Evolutionary conservation across 805 yeast genomes (phyloP).

Genomic region (Yamadazyma laniorum): DNA sequence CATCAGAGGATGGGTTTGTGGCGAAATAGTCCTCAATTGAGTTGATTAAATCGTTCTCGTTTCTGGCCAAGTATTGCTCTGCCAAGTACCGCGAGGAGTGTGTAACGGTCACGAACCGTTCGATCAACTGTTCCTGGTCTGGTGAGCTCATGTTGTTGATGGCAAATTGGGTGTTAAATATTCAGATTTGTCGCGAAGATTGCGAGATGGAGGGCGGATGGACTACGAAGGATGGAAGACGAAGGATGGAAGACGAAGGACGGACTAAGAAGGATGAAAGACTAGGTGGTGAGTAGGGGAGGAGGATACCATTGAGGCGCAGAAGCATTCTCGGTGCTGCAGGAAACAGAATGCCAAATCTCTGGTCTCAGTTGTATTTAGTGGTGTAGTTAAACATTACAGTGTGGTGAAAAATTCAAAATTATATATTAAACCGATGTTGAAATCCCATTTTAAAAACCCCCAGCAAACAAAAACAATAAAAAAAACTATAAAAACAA

Average conservation of each 20-base stretch:
- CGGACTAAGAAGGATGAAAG: too few relatives aligned
- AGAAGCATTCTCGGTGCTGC: too few relatives aligned
- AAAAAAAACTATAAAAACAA: conserved; percentile 14
- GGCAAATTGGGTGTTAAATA: not conserved
- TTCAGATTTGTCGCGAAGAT: conserved; percentile 1
- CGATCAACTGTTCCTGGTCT: conserved; percentile 22
- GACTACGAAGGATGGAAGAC: not conserved
- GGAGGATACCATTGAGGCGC: too few relatives aligned
- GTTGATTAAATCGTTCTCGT: conserved; percentile 33
- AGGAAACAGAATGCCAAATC: too few relatives aligned
- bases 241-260: not conserved
- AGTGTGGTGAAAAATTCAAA: conserved; percentile 1
- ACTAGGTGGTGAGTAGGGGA: too few relatives aligned
- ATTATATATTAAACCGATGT: conserved; percentile 39
- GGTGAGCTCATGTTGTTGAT: not conserved
- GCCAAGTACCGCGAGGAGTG: conserved; percentile 34
- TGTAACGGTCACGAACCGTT: conserved; percentile 38
- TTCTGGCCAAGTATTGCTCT: conserved; percentile 37
- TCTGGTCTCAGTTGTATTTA: too few relatives aligned
- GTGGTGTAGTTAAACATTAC: too few relatives aligned
- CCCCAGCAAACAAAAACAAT: conserved; percentile 26
- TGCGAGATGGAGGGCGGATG: too few relatives aligned
- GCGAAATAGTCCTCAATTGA: conserved; percentile 45
- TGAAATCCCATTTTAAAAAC: conserved; percentile 45
- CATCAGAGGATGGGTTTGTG: conserved; percentile 10